Evolutionary conservation across 2,329 filamentous ascomycete species (phyloP), one percentile per base, ranked within the genome.

Genomic region (Amphichorda felina): DNA sequence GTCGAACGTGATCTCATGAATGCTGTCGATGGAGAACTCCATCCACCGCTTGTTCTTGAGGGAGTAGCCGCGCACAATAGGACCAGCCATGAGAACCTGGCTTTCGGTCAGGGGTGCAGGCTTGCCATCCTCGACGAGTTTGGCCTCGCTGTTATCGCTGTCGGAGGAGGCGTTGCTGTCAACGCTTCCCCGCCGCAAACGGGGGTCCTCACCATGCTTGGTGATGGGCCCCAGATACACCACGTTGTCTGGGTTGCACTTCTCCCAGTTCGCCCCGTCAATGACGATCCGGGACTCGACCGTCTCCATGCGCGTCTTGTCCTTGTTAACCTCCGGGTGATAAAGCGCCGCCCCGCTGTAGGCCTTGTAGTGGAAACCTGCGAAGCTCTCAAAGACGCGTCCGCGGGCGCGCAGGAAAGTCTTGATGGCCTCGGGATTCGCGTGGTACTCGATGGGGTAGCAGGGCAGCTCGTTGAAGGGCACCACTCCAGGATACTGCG

Each of bases 61-160:
- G 1, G 58, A 55, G 42, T 72, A 75, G 1, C 69, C 70, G 10
- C 63, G 59, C 3, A 68, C 46, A 11, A 57, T 50, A 17, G 60
- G 51, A 1, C 51, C 55, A 2, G 61, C 54, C 34, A 67, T 47
- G 8, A 68, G 47, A 2, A 58, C 53, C 36, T 67, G 52, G 8
- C 60, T 51, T 16, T 64, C 55, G 0, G 49, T 53, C 52, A 89
- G 87, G 15, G 72, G 64, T 6, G 15, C 30, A 26, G 24, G 24
- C 24, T 26, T 26, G 8, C 24, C 19, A 66, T 45, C 2, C 14
- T 41, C 37, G 22, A 37, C 31, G 21, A n/a, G n/a, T n/a, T n/a
- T n/a, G n/a, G n/a, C n/a, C n/a, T n/a, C n/a, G n/a, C n/a, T n/a
- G n/a, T n/a, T 32, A 13, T 40, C 17, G 10, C 24, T 15, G 22